Evolutionary conservation across 345 rosid species (phyloP).

Genomic region (Dipteronia sinensis): DNA sequence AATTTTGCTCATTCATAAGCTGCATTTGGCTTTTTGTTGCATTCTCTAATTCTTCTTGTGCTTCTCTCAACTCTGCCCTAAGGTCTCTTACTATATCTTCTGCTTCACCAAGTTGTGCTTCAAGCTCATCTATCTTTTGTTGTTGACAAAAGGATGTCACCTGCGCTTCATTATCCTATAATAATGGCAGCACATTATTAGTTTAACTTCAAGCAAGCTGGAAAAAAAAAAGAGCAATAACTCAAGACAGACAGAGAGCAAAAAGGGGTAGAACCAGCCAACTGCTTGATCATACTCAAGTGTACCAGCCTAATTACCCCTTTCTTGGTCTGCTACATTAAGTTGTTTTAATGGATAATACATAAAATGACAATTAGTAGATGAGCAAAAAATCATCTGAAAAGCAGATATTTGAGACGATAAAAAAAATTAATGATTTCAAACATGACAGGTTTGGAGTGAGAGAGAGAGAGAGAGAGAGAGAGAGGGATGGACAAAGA

Average conservation of each 20-base stretch:
- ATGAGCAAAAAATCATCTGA: background rate
- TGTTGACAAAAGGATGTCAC: slow-evolving; percentile 48
- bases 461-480: background rate
- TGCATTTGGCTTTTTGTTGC: slow-evolving; percentile 28
- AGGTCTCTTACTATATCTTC: slow-evolving; percentile 85
- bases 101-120: slow-evolving; percentile 89
- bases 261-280: background rate
- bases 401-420: background rate
- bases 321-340: background rate
- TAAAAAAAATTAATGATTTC: background rate
- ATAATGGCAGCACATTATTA: slow-evolving; percentile 6
- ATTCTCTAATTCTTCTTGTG: slow-evolving; percentile 63
- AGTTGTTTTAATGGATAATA: background rate
- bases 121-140: slow-evolving; percentile 76
- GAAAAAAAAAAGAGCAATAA: background rate
- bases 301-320: background rate
- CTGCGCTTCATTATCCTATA: slow-evolving; percentile 77
- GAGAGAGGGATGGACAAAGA: background rate
- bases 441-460: background rate
- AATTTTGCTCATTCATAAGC: slow-evolving; percentile 22
- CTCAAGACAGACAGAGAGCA: background rate
- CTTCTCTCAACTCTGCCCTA: slow-evolving; percentile 66
- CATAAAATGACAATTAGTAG: background rate
- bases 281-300: slow-evolving; percentile 13
- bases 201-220: background rate